These are phyloP conservation scores for Podochytrium sp. DNA, from an alignment of 192 early-diverging fungal genomes.

Conservation along the genomic window DNA sequence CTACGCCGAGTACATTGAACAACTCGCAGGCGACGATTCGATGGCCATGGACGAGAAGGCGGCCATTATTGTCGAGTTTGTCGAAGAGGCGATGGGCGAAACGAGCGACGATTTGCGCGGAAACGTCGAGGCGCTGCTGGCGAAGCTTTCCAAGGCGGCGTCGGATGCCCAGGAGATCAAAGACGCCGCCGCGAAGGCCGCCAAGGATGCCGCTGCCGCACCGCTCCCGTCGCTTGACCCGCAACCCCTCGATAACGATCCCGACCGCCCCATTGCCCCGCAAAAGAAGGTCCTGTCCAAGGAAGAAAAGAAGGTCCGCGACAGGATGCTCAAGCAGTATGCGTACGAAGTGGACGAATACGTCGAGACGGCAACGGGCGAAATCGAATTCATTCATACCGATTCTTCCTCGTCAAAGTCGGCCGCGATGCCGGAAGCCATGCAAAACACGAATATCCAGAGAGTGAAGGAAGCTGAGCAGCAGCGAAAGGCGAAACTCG, in stretches of 20 bases:
- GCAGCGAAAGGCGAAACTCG: conserved; percentile 20
- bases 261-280: neutral
- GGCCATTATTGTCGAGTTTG: conserved; percentile 70
- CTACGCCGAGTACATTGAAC: conserved; percentile 69
- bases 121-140: neutral
- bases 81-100: conserved; percentile 57
- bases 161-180: neutral
- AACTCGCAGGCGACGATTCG: conserved; percentile 66
- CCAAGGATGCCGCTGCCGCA: conserved; percentile 44
- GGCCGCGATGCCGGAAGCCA: neutral
- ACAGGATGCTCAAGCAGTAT: conserved; percentile 53
- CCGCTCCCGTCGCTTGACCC: conserved; percentile 29
- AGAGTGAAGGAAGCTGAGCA: conserved; percentile 64
- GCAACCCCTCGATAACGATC: conserved; percentile 28
- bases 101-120: neutral
- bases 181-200: conserved; percentile 7
- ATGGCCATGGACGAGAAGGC: conserved; percentile 68
- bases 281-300: conserved; percentile 26
- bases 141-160: neutral
- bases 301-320: conserved; percentile 31
- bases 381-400: conserved; percentile 67
- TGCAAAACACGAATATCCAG: conserved; percentile 63
- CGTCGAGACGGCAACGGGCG: conserved; percentile 62
- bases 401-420: conserved; percentile 4
- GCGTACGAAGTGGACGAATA: conserved; percentile 65